Percentiles rank a stretch among this genome's conserved stretches.
Evolutionary conservation across 225 moss, liverwort and hornwort species (phyloP).

Genomic region (Bryum argenteum): DNA sequence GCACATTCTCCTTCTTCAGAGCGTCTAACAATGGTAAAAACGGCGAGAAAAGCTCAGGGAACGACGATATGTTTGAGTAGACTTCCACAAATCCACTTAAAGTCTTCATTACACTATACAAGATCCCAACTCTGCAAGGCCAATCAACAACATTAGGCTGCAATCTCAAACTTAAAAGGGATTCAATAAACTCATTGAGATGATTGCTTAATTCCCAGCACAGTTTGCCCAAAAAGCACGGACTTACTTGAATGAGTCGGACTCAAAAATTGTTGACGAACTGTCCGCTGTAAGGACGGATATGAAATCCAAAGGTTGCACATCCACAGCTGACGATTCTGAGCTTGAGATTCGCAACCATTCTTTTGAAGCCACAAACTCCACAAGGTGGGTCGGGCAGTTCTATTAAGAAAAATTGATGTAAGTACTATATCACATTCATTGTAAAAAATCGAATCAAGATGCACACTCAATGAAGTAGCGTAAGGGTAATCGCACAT

Average conservation of each 20-base stretch:
- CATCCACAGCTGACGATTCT: slow-evolving; percentile 30
- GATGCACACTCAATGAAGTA: neutral
- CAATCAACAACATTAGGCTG: slow-evolving; percentile 27
- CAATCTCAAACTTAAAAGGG: slow-evolving; percentile 15
- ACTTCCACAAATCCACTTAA: slow-evolving; percentile 63
- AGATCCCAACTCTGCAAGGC: slow-evolving; percentile 66
- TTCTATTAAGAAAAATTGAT: slow-evolving; percentile 39
- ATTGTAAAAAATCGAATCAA: neutral
- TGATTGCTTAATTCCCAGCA: slow-evolving; percentile 12
- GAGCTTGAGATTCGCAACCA: slow-evolving; percentile 72
- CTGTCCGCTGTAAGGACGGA: slow-evolving; percentile 67
- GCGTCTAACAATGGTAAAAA: slow-evolving; percentile 60
- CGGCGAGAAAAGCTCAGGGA: slow-evolving; percentile 85
- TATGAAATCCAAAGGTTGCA: slow-evolving; percentile 71
- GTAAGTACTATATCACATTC: slow-evolving; percentile 18
- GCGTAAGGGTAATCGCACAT: neutral
- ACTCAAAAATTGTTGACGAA: slow-evolving; percentile 55
- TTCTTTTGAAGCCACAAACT: slow-evolving; percentile 76
- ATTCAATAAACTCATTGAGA: neutral
- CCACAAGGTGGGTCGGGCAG: slow-evolving; percentile 88
- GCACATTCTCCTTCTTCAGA: slow-evolving; percentile 35
- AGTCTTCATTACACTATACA: slow-evolving; percentile 72
- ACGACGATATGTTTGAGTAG: slow-evolving; percentile 69
- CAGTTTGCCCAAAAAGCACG: neutral
- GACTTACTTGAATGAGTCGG: slow-evolving; percentile 73